Conservation (phyloP, 2,329 filamentous ascomycete genomes). For the Amphichorda felina region DNA sequence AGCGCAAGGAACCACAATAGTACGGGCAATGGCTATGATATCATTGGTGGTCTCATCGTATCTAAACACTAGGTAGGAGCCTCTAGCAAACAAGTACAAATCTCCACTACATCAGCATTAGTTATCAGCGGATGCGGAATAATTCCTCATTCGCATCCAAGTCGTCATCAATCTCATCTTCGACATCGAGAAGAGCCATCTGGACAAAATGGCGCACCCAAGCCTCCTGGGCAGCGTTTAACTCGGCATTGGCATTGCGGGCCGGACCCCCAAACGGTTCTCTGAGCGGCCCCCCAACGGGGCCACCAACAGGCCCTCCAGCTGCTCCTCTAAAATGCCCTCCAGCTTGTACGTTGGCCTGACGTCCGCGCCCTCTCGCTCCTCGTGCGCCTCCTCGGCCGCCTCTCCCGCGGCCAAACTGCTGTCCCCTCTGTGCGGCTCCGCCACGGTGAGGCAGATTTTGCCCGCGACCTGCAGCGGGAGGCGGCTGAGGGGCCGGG, state of each 20-base stretch:
- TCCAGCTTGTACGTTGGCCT: not conserved
- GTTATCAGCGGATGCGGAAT: slow-evolving; percentile 1
- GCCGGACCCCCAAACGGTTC: not conserved
- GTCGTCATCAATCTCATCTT: slow-evolving; percentile 35
- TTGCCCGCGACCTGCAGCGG: slow-evolving; percentile 14
- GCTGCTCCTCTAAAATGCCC: no score
- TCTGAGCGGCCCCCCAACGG: no score
- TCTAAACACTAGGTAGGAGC: no score
- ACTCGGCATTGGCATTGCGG: slow-evolving; percentile 10
- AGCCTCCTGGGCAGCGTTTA: slow-evolving; percentile 34
- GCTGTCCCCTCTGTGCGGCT: not conserved
- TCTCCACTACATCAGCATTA: no score
- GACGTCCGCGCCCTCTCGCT: slow-evolving; percentile 1
- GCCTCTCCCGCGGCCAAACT: slow-evolving; percentile 10
- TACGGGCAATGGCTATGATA: no score
- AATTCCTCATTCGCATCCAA: slow-evolving; percentile 11
- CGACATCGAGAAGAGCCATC: slow-evolving; percentile 39
- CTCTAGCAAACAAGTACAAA: no score
- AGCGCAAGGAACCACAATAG: no score
- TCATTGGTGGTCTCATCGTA: no score
- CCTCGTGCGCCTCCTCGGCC: slow-evolving; percentile 10
- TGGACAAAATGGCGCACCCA: slow-evolving; percentile 44
- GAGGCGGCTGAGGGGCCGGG: slow-evolving; percentile 16
- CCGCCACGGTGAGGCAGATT: slow-evolving; percentile 6
- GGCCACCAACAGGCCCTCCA: no score